Base-by-base conservation (phyloP, 1,139 yeast species). In the Eremothecium sinecaudum region DNA sequence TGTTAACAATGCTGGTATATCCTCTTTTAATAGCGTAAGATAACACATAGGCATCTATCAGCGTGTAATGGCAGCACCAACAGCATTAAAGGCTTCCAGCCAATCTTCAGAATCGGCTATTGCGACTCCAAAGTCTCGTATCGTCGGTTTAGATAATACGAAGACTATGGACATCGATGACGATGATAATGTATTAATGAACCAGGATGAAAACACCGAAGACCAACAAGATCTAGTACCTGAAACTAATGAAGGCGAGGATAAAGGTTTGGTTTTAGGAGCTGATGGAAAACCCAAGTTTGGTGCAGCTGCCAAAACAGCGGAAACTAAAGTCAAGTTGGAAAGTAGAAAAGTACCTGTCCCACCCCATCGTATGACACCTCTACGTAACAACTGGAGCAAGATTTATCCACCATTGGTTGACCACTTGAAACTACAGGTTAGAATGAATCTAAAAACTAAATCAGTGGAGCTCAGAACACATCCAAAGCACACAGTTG, bases 291-390 rank as follows among this genome's bases (percentile, higher is more conserved):
- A 83, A 51, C 97, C 97, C 31, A 75, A 79, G 51, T 90, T 90
- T 55, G 69, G 79, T 20, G 75, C 92, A 4, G 92, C 87, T 18
- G 67, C 78, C 11, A 68, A 71, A 39, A 56, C 78, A 3, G 73
- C 74, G n/a, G 70, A 67, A 63, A 40, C 44, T 8, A 73, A 71
- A 44, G 92, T 84, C 23, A 83, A 83, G 59, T 66, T 78, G 40
- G 96, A 86, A 58, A 70, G 79, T 39, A 73, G 97, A 63, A 86
- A 86, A 55, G 82, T 92, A 10, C 74, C 93, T 6, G 92, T 90
- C 22, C 98, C 98, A 24, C 97, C 96, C 20, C 97, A 90, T 58
- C 73, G 98, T 67, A 79, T 90, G 84, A 72, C 93, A 1, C 97
- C 98, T 10, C 70, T 90, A 50, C 81, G 86, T 59, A 73, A 74